Conservation (phyloP, 257 asterid species). For the Mitragyna speciosa region DNA sequence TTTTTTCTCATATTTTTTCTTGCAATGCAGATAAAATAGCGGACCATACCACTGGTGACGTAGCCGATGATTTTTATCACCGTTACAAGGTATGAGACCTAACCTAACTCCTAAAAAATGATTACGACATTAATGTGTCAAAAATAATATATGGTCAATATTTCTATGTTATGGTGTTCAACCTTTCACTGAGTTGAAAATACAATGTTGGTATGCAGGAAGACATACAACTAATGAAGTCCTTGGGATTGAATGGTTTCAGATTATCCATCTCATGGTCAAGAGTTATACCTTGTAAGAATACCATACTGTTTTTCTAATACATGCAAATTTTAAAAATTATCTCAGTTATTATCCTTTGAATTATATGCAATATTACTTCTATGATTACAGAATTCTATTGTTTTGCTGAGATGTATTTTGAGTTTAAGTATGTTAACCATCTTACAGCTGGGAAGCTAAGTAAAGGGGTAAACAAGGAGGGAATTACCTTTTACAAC, state of each 20-base stretch:
- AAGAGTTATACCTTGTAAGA: conserved; percentile 36
- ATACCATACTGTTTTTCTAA: neutral
- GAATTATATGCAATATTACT: no score
- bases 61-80: conserved; percentile 54
- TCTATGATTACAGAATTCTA: no score
- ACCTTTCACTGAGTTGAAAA: neutral
- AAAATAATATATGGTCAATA: no score
- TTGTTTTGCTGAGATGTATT: neutral
- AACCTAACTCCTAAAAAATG: no score
- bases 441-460: conserved; percentile 32
- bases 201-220: conserved; percentile 1
- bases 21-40: conserved; percentile 38
- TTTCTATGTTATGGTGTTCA: neutral
- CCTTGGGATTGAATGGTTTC: conserved; percentile 12
- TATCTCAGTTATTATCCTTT: no score
- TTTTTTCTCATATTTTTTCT: neutral
- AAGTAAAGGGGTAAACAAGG: conserved; percentile 30
- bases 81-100: conserved; percentile 42
- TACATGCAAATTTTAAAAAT: no score
- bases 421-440: neutral
- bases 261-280: conserved; percentile 31
- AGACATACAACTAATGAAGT: conserved; percentile 11
- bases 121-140: no score
- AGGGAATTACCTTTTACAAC: conserved; percentile 36
- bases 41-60: conserved; percentile 47